Base-by-base conservation (phyloP, 1,284 basidiomycete genomes). In the Pseudozyma sp. region DNA sequence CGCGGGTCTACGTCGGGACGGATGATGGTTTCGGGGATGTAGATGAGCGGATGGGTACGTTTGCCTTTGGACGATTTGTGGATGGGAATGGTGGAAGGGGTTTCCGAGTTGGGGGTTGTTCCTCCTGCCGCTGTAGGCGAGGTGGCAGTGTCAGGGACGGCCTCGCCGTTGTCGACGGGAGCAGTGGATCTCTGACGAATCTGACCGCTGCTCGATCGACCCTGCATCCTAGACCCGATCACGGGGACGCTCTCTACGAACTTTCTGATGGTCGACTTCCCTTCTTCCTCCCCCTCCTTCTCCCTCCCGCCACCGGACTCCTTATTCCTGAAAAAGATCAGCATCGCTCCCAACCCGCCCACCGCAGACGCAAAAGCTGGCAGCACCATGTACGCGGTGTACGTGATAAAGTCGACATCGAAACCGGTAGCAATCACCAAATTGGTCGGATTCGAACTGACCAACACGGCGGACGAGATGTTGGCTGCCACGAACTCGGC, bases 401-500 rank as follows among this genome's bases (percentile, higher is more conserved):
- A 83, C 1, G 72, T 77, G 42, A 79, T 75, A 39, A 83, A 83
- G 34, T 70, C 60, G 58, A 83, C 70, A 24, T 74, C 72, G 51
- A 82, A 83, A 3, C 80, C 81, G 1, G 65, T 74, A 0, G 85
- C 85, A 42, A 86, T 81, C 29, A 86, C 81, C 19, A 86, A 69
- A 47, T 86, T 86, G 9, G 85, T 86, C 9, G 85, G 85, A 50
- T 86, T 86, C 7, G 81, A 85, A 67, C 74, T 77, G 39, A 85
- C 84, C 14, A 86, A 68, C 5, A 85, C 84, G 0, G 85, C 86
- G n/a, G 82, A 84, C 2, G 84, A 84, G 76, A 94, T 92, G 82
- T 98, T 98, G 4, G 93, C 93, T 0, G 88, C 88, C 11, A 89
- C 87, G 78, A 92, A 91, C 75, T 92, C 90, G 19, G 88, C 86